phyloP scores from a whole-genome alignment of 768 basidiomycete genomes.

The Kwoniella bestiolae region DNA sequence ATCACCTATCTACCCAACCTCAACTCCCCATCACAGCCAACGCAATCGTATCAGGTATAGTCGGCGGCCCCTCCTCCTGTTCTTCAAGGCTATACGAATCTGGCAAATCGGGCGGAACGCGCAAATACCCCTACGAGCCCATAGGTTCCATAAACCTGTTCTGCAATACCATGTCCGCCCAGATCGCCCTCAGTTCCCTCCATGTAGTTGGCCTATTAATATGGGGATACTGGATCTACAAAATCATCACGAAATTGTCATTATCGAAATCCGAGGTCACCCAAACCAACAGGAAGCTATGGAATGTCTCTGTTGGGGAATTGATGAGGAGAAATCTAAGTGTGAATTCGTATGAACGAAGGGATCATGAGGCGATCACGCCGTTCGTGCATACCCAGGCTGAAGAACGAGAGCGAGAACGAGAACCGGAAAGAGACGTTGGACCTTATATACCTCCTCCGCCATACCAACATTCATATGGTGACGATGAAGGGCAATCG shows the following conservation, averaged over 20 bases:
- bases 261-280: conserved; percentile 10
- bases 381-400: neutral
- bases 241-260: conserved; percentile 5
- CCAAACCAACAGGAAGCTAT: neutral
- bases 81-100: conserved; percentile 2
- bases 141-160: neutral
- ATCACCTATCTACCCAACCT: neutral
- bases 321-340: conserved; percentile 13
- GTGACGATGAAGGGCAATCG: neutral
- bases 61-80: conserved; percentile 14
- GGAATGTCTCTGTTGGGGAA: conserved; percentile 14
- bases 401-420: conserved; percentile 4
- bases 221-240: conserved; percentile 13
- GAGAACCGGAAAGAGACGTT: conserved; percentile 18
- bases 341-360: neutral
- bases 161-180: conserved; percentile 14
- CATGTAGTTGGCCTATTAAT: conserved; percentile 1
- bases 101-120: neutral
- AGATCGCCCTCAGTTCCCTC: conserved; percentile 10
- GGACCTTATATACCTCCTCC: conserved; percentile 20
- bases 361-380: neutral
- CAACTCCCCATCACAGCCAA: neutral
- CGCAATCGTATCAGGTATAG: conserved; percentile 10
- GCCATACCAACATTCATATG: conserved; percentile 12
- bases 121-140: conserved; percentile 9